Conservation (phyloP, 1,284 basidiomycete species). For the Omphalotus olearius region DNA sequence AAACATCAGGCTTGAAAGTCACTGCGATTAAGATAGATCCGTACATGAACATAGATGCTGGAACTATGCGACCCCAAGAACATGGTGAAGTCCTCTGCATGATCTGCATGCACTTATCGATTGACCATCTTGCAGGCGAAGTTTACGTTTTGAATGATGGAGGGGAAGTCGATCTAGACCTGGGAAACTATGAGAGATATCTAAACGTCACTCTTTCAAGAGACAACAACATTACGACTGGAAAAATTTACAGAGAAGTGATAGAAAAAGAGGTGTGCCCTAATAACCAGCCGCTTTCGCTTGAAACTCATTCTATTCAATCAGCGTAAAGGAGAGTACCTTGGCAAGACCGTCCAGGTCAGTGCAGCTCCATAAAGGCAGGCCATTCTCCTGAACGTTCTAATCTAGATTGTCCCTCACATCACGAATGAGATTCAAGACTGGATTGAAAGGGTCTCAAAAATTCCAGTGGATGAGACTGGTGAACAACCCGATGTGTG, state of each 20-base stretch:
- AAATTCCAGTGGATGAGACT: conserved; percentile 92
- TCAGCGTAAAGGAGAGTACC: conserved; percentile 91
- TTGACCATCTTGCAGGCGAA: conserved; percentile 60
- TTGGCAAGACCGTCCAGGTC: conserved; percentile 95
- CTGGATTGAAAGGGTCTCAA: conserved; percentile 95
- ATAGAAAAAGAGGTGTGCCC: conserved; percentile 91
- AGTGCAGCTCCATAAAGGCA: conserved; percentile 15
- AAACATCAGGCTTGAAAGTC: conserved; percentile 93
- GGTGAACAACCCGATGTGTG: conserved; percentile 94
- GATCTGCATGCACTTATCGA: conserved; percentile 21
- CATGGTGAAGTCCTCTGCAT: conserved; percentile 66
- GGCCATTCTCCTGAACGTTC: conserved; percentile 16
- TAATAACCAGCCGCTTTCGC: conserved; percentile 5
- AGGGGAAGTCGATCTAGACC: conserved; percentile 96
- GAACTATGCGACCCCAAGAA: conserved; percentile 98
- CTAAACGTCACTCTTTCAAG: conserved; percentile 90
- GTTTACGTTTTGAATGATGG: conserved; percentile 99
- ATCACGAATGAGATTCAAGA: conserved; percentile 97
- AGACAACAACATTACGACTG: conserved; percentile 98
- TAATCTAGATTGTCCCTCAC: conserved; percentile 86
- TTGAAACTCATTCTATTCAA: conserved; percentile 7
- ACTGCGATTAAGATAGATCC: conserved; percentile 99
- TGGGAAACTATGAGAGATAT: conserved; percentile 99
- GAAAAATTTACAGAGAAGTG: conserved; percentile 96
- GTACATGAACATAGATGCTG: conserved; percentile 99